Evolutionary conservation across 2,329 filamentous ascomycete genomes (phyloP).

Genomic region (Aspergillus sergii): DNA sequence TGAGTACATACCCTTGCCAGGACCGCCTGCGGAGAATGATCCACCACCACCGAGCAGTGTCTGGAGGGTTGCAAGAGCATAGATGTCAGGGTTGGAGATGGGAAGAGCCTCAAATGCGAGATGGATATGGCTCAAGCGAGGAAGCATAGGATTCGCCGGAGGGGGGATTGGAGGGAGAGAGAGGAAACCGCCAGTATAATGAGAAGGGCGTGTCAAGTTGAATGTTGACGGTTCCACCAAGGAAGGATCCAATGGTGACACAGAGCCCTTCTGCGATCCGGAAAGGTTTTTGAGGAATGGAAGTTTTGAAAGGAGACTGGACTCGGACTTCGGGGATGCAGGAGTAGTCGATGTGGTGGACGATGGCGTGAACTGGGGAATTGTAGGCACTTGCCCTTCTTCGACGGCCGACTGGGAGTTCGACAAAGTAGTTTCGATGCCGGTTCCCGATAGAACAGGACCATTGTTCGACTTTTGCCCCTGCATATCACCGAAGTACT

Average conservation of each 20-base stretch:
- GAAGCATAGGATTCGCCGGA: slow-evolving; percentile 74
- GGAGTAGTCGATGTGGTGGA: slow-evolving; percentile 39
- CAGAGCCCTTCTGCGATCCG: slow-evolving; percentile 62
- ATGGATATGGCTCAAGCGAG: slow-evolving; percentile 87
- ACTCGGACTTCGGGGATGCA: slow-evolving; percentile 50
- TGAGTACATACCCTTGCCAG: slow-evolving; percentile 99
- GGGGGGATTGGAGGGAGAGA: slow-evolving; percentile 79
- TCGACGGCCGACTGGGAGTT: slow-evolving; percentile 27
- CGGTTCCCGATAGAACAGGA: slow-evolving; percentile 56
- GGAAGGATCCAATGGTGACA: slow-evolving; percentile 55
- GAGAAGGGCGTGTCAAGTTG: slow-evolving; percentile 67
- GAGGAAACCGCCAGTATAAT: slow-evolving; percentile 93
- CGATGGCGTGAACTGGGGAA: slow-evolving; percentile 45
- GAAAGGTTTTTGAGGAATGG: slow-evolving; percentile 90
- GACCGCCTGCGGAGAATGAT: slow-evolving; percentile 93
- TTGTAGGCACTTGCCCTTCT: slow-evolving; percentile 37
- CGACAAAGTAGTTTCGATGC: slow-evolving; percentile 57
- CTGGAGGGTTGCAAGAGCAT: slow-evolving; percentile 91
- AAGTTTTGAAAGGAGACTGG: slow-evolving; percentile 76
- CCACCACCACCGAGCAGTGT: slow-evolving; percentile 94
- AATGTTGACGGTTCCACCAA: slow-evolving; percentile 48
- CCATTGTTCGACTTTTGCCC: slow-evolving; percentile 52
- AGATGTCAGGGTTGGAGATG: slow-evolving; percentile 89
- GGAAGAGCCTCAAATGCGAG: slow-evolving; percentile 93
- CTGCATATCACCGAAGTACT: slow-evolving; percentile 92